Percentiles rank a stretch among this genome's conserved stretches.
Conservation (phyloP, 208 protist species). For the Tritrichomonas foetus region DNA sequence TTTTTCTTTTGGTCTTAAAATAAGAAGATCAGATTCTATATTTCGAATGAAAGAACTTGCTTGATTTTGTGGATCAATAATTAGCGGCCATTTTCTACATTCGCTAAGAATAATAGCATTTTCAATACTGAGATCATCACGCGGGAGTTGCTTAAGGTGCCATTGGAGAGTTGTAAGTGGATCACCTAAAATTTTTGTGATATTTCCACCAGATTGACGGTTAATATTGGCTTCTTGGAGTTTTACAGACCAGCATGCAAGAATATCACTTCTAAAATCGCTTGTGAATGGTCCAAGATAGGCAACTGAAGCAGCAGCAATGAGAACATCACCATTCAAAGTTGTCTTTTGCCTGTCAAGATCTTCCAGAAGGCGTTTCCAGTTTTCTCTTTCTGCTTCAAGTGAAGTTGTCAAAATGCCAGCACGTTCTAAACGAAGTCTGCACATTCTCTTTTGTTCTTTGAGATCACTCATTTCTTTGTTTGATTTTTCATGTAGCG, state of each 20-base stretch:
- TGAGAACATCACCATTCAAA: constrained; percentile 80
- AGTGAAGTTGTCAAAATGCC: constrained; percentile 77
- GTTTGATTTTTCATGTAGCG: not conserved
- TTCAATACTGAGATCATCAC: constrained; percentile 85
- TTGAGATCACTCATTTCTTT: constrained; percentile 21
- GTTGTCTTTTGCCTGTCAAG: constrained; percentile 58
- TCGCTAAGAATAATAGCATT: constrained; percentile 72
- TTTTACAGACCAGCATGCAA: constrained; percentile 67
- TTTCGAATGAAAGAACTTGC: constrained; percentile 55
- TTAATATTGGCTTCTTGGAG: constrained; percentile 46
- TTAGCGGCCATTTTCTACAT: constrained; percentile 56
- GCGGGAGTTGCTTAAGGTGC: constrained; percentile 85
- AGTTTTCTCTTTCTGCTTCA: not conserved
- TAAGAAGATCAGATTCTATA: constrained; percentile 26
- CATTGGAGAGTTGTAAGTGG: constrained; percentile 86
- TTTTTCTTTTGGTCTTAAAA: not conserved
- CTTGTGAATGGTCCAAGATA: constrained; percentile 86
- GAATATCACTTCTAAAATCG: constrained; percentile 73
- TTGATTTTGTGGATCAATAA: constrained; percentile 62
- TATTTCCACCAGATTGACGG: constrained; percentile 57
- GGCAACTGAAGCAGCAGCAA: constrained; percentile 79
- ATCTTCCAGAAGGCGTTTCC: not conserved
- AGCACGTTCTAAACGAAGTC: constrained; percentile 70
- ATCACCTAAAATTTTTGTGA: constrained; percentile 74
- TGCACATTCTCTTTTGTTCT: constrained; percentile 38